Conservation (phyloP, 2,329 filamentous ascomycete species). For the Bimuria novae-zelandiae region DNA sequence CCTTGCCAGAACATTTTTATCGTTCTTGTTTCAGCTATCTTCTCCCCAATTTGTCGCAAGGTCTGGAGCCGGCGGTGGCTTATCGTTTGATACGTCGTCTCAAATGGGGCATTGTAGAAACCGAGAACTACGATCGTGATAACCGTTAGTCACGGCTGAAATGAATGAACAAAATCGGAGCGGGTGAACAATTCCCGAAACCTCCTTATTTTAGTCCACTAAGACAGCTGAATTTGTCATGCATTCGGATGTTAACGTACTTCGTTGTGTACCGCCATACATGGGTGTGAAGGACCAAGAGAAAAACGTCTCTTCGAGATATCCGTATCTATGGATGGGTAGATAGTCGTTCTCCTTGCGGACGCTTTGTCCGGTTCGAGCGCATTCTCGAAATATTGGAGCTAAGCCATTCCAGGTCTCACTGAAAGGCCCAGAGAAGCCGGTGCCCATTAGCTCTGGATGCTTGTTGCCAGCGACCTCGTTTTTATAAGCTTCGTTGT, state of each 20-base stretch:
- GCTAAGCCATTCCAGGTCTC: constrained; percentile 49
- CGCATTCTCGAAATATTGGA: constrained; percentile 34
- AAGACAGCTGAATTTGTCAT: no score
- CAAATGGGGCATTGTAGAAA: constrained; percentile 41
- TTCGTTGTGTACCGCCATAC: constrained; percentile 43
- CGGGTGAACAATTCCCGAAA: neutral
- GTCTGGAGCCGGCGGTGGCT: constrained; percentile 45
- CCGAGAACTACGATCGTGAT: constrained; percentile 17
- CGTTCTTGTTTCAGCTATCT: constrained; percentile 33
- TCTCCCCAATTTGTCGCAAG: constrained; percentile 46
- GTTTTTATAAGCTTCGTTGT: constrained; percentile 48
- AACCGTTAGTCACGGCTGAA: neutral
- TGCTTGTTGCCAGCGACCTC: constrained; percentile 34
- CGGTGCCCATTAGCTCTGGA: constrained; percentile 39
- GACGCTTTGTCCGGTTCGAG: constrained; percentile 32
- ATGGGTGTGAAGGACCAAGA: constrained; percentile 52
- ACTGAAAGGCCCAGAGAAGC: constrained; percentile 40
- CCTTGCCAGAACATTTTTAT: constrained; percentile 53
- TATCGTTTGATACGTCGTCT: constrained; percentile 48
- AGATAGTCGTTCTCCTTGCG: constrained; percentile 36
- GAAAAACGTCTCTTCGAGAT: constrained; percentile 45
- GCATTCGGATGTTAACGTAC: neutral
- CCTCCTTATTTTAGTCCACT: neutral
- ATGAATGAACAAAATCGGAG: neutral
- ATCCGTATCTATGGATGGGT: constrained; percentile 34